Percentiles rank a stretch among this genome's conserved stretches.
Conservation (phyloP, 2,329 filamentous ascomycete species). For the Sclerotiophoma versabilis region DNA sequence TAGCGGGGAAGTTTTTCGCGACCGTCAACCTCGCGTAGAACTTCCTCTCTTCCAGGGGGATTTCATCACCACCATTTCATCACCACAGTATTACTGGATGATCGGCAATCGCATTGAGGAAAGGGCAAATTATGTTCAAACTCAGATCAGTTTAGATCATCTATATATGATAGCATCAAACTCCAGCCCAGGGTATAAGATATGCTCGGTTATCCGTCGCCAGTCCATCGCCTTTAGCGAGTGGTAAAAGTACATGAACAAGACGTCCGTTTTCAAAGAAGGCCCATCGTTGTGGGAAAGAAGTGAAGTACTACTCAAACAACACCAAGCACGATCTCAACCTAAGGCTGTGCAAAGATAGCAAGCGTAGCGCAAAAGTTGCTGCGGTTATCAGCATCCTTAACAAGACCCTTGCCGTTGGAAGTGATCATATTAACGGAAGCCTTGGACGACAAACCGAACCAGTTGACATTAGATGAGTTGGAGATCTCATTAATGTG, state of each 20-base stretch:
- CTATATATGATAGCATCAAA: conserved; percentile 7
- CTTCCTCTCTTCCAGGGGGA: not conserved
- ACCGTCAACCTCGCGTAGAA: conserved; percentile 9
- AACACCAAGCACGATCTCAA: conserved; percentile 8
- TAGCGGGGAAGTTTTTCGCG: conserved; percentile 40
- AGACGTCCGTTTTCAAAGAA: conserved; percentile 3
- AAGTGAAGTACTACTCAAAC: conserved; percentile 32
- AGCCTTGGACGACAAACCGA: conserved; percentile 58
- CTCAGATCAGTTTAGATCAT: conserved; percentile 13
- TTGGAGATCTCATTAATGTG: conserved; percentile 57
- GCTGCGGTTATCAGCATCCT: conserved; percentile 55
- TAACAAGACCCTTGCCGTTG: conserved; percentile 43
- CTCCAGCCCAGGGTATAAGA: conserved; percentile 20
- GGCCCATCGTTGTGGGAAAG: conserved; percentile 23
- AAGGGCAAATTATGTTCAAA: not conserved
- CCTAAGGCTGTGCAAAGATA: conserved; percentile 38
- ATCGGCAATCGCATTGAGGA: not conserved
- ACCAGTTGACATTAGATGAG: conserved; percentile 54
- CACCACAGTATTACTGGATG: not conserved
- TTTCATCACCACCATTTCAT: not conserved
- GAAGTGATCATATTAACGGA: conserved; percentile 58
- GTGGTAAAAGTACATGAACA: conserved; percentile 6
- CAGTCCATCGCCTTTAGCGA: conserved; percentile 1
- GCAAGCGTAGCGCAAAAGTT: conserved; percentile 59
- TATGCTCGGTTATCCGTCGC: conserved; percentile 17